phyloP scores from a whole-genome alignment of 2,329 filamentous ascomycete genomes.

The Calonectria pteridis region DNA sequence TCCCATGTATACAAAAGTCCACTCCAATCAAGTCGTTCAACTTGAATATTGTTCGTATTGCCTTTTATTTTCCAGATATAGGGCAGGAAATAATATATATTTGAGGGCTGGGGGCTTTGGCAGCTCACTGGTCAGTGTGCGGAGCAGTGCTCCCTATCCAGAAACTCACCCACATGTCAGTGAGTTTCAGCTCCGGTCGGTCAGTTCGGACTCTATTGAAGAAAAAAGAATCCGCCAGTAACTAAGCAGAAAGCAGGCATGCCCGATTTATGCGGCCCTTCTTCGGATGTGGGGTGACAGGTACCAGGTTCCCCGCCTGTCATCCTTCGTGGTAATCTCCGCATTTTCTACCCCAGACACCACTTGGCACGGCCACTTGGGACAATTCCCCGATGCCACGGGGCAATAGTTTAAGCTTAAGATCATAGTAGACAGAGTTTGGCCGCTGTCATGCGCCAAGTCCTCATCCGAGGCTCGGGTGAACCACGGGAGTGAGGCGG shows the following conservation, averaged over 20 bases:
- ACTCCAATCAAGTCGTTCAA: background rate
- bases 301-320: constrained; percentile 6
- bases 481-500: background rate
- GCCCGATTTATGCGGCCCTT: background rate
- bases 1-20: background rate
- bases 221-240: background rate
- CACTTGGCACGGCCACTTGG: background rate
- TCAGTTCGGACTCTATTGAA: background rate
- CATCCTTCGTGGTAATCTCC: background rate
- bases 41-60: background rate
- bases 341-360: background rate
- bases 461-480: background rate
- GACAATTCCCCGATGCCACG: background rate
- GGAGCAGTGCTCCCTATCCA: background rate
- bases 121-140: background rate
- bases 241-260: background rate
- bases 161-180: background rate
- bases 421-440: background rate
- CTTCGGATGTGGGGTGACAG: background rate
- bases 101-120: background rate
- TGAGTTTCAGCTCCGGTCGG: background rate
- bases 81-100: background rate
- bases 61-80: background rate
- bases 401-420: constrained; percentile 7
- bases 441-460: background rate